phyloP scores from a whole-genome alignment of 768 basidiomycete genomes.

The Mycena rosella region DNA sequence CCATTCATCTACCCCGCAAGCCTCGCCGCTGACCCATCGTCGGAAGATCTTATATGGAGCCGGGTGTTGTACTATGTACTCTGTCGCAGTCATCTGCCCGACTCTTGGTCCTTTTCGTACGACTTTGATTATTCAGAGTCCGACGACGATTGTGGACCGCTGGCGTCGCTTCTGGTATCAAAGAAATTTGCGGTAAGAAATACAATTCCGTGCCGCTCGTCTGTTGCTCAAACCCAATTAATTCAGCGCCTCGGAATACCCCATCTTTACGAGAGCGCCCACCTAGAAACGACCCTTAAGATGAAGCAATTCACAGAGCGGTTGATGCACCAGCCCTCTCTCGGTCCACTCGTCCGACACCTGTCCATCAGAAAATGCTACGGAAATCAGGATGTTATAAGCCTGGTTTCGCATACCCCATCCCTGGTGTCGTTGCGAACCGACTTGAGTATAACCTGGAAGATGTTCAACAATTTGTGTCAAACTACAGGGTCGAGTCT shows the following conservation, averaged over 20 bases:
- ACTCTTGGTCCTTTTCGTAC: too few species aligned
- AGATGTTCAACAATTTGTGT: background rate
- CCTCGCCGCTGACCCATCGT: slow-evolving; percentile 1
- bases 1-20: slow-evolving; percentile 1
- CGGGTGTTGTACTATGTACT: slow-evolving; percentile 1
- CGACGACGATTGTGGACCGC: background rate
- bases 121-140: background rate
- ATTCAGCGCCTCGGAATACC: background rate
- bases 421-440: background rate
- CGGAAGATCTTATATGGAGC: slow-evolving; percentile 12
- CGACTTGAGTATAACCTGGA: background rate
- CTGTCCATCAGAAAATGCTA: background rate
- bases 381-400: background rate
- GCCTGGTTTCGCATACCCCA: background rate
- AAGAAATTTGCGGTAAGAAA: slow-evolving; percentile 13
- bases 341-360: background rate
- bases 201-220: background rate
- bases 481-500: background rate
- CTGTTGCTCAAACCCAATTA: background rate
- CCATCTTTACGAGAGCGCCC: background rate
- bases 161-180: background rate
- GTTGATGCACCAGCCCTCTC: background rate
- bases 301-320: background rate
- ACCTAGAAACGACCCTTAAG: background rate
- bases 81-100: background rate